phyloP scores from a whole-genome alignment of 129 eudicot species.

The Logfia minima region DNA sequence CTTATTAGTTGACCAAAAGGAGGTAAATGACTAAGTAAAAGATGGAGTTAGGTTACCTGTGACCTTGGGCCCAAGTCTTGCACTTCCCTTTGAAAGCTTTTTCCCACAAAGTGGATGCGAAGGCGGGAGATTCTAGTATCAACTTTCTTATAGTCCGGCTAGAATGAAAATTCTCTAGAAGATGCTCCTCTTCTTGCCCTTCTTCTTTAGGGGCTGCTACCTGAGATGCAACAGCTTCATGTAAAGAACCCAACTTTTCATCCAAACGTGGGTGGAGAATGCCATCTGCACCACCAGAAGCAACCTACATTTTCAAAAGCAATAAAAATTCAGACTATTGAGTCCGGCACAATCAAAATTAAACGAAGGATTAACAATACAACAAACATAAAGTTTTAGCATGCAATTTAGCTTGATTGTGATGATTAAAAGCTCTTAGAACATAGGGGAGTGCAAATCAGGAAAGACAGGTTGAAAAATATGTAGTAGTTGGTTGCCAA shows the following conservation, averaged over 20 bases:
- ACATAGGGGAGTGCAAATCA: neutral
- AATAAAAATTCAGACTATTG: neutral
- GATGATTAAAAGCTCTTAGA: neutral
- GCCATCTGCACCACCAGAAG: constrained; percentile 71
- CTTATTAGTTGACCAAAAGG: neutral
- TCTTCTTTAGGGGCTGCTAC: constrained; percentile 63
- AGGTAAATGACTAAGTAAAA: neutral
- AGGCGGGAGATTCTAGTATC: constrained; percentile 70
- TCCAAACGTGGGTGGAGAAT: constrained; percentile 68
- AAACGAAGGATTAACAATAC: neutral
- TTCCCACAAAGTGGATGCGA: constrained; percentile 74
- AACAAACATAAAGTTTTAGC: neutral
- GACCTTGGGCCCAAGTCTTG: constrained; percentile 74
- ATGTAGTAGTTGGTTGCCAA: neutral
- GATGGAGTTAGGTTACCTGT: constrained; percentile 52
- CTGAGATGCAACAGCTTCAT: constrained; percentile 59
- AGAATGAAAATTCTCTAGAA: constrained; percentile 77
- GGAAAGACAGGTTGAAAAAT: neutral
- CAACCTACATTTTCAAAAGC: constrained; percentile 55
- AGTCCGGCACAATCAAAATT: neutral
- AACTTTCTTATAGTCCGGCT: constrained; percentile 79
- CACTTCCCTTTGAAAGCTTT: constrained; percentile 71
- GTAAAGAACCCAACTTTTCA: constrained; percentile 53
- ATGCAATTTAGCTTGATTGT: neutral
- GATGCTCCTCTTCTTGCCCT: constrained; percentile 60